Percentiles rank a stretch among this genome's conserved stretches.
Evolutionary conservation across 805 yeast genomes (phyloP).

Genomic region (Nakazawaea pomicola): DNA sequence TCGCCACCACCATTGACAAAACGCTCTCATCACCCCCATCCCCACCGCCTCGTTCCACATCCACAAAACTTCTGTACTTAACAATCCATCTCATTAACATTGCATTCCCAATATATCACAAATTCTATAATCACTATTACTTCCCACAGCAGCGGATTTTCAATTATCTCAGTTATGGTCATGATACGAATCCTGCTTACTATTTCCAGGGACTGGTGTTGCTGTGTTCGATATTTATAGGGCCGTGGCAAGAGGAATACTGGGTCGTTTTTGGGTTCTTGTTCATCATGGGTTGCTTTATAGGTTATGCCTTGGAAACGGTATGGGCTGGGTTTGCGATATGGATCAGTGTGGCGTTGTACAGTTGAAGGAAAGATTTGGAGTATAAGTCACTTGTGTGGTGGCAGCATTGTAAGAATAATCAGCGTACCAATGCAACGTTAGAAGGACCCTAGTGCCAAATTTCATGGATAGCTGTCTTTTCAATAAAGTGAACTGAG

Average conservation of each 20-base stretch:
- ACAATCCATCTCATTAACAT: conserved; percentile 2
- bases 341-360: conserved; percentile 1
- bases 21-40: too few relatives aligned
- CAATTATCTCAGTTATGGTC: neutral
- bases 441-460: neutral
- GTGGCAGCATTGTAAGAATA: too few relatives aligned
- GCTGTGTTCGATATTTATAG: conserved; percentile 1
- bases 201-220: conserved; percentile 4
- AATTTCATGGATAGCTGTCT: neutral
- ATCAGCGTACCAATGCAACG: too few relatives aligned
- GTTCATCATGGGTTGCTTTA: conserved; percentile 8
- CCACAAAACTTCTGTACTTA: too few relatives aligned
- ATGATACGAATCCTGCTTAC: neutral
- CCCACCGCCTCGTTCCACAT: too few relatives aligned
- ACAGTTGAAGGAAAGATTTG: too few relatives aligned
- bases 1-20: too few relatives aligned
- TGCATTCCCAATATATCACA: conserved; percentile 5
- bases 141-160: conserved; percentile 1
- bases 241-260: conserved; percentile 1
- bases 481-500: neutral
- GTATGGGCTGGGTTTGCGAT: conserved; percentile 3
- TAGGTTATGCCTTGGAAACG: neutral
- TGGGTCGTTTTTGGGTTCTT: conserved; percentile 9
- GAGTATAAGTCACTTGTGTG: too few relatives aligned
- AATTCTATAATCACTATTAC: neutral